Evolutionary conservation across 768 basidiomycete species (phyloP).

Genomic region (Psilocybe cubensis): DNA sequence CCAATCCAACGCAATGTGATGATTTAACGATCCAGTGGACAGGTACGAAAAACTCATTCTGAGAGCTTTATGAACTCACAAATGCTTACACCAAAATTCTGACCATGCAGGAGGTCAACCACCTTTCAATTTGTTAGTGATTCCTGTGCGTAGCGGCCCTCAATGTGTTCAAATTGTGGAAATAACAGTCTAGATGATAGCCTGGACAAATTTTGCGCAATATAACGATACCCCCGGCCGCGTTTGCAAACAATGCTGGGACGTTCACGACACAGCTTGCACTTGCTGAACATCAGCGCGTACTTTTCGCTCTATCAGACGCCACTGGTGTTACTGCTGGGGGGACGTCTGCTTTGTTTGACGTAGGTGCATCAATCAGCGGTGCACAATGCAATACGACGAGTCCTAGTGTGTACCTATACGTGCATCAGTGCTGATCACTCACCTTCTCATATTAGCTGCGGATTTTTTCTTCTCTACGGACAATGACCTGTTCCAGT

Average conservation of each 20-base stretch:
- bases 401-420: conserved; percentile 21
- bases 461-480: conserved; percentile 30
- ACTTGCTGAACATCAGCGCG: conserved; percentile 8
- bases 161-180: background rate
- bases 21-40: conserved; percentile 26
- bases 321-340: conserved; percentile 28
- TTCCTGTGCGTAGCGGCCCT: conserved; percentile 21
- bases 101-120: conserved; percentile 25
- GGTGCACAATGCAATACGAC: conserved; percentile 24
- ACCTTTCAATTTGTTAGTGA: conserved; percentile 28
- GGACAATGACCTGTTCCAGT: conserved; percentile 26
- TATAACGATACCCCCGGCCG: conserved; percentile 26
- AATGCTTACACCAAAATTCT: background rate
- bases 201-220: conserved; percentile 26
- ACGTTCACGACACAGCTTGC: conserved; percentile 20
- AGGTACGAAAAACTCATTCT: conserved; percentile 18
- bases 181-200: conserved; percentile 10
- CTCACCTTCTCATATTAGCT: conserved; percentile 13
- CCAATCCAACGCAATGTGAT: conserved; percentile 28
- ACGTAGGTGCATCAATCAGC: conserved; percentile 21
- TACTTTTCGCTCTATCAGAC: conserved; percentile 31
- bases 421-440: background rate
- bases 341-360: conserved; percentile 23
- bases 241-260: conserved; percentile 20
- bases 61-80: background rate